These are phyloP conservation scores for Trichomonas vaginalis DNA, from an alignment of 208 protist species.

Conservation along the genomic window DNA sequence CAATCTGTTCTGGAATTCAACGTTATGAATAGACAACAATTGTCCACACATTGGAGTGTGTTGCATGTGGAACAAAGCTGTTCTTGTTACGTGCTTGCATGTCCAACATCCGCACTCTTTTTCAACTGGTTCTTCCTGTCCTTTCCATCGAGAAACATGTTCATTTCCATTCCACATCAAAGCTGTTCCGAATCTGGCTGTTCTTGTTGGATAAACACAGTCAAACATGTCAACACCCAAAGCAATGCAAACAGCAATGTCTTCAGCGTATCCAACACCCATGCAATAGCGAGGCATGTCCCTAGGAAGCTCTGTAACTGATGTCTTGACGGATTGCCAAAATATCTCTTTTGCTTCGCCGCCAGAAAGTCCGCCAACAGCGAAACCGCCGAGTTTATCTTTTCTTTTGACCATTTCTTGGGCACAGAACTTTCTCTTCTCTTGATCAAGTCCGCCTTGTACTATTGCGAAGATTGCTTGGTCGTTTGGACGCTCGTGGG, in stretches of 20 bases:
- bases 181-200: conserved; percentile 78
- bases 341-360: conserved; percentile 91
- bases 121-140: conserved; percentile 46
- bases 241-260: conserved; percentile 87
- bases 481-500: conserved; percentile 63
- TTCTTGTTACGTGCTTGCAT: not conserved
- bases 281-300: conserved; percentile 86
- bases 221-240: conserved; percentile 99
- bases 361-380: conserved; percentile 90
- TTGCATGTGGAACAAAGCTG: not conserved
- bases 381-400: conserved; percentile 69
- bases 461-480: conserved; percentile 97
- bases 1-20: conserved; percentile 75
- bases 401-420: conserved; percentile 69
- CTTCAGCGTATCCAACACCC: conserved; percentile 91
- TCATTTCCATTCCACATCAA: conserved; percentile 52
- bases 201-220: conserved; percentile 94
- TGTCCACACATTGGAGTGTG: conserved; percentile 42
- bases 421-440: conserved; percentile 65
- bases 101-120: conserved; percentile 56
- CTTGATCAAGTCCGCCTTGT: conserved; percentile 70
- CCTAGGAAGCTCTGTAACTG: conserved; percentile 55
- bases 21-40: conserved; percentile 86
- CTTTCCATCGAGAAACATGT: conserved; percentile 20
- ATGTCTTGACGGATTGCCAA: conserved; percentile 61